Percentiles rank a stretch among this genome's conserved stretches.
Conservation (phyloP, 345 rosid genomes). For the Brassica incana region DNA sequence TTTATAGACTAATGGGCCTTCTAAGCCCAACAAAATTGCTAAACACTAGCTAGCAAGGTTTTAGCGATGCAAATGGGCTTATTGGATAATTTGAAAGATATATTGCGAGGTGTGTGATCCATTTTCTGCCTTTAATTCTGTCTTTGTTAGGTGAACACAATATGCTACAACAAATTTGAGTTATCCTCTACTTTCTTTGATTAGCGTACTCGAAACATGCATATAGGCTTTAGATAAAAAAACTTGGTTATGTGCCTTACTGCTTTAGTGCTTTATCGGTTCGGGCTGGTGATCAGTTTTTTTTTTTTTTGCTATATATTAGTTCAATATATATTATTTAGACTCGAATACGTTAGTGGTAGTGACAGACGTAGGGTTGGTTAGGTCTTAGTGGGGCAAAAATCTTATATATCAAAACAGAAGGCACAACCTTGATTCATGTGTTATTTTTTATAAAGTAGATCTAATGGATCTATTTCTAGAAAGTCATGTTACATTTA, state of each 20-base stretch:
- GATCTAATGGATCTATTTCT: no score
- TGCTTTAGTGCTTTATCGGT: neutral
- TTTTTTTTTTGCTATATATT: neutral
- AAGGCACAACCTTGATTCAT: no score
- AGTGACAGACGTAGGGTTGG: constrained; percentile 10
- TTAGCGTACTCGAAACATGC: neutral
- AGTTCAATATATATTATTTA: no score
- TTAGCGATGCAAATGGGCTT: neutral
- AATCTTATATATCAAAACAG: no score
- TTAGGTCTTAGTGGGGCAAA: constrained; percentile 11
- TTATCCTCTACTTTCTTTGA: neutral
- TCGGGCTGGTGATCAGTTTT: neutral
- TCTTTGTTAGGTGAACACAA: no score
- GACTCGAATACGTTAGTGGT: neutral
- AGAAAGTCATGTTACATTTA: no score
- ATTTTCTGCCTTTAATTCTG: no score
- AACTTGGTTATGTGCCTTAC: neutral
- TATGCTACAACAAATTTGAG: no score
- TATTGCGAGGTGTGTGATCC: neutral
- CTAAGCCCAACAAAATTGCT: neutral
- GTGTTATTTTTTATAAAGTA: no score
- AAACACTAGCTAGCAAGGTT: neutral
- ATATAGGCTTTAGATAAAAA: neutral
- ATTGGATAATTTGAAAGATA: neutral
- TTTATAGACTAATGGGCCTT: neutral